Base-by-base conservation (phyloP, 108 stramenopile genomes). In the Conticribra guillardii region DNA sequence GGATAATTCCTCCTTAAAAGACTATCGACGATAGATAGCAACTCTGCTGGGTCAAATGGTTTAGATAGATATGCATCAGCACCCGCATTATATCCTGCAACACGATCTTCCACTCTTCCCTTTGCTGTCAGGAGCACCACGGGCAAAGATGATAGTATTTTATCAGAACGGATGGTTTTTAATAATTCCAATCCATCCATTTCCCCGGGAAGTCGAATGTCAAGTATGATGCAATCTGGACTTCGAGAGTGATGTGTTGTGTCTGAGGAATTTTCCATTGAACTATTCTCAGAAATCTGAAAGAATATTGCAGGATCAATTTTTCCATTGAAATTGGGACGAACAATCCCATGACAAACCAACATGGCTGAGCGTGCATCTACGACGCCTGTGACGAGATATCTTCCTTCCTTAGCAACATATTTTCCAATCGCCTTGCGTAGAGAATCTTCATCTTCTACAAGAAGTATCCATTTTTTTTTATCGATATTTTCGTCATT, bases 31-130 rank as follows among this genome's bases (percentile, higher is more conserved):
- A 96, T 83, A 9, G 82, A 81, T 9, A 94, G 32, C 28, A 96
- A 66, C 61, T 96, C 95, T 23, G 91, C 89, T 26, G 89, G 89
- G 66, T 93, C 84, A 64, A 96, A 92, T 24, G 95, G 95, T 71
- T 94, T 96, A 26, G 88, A 78, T 26, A 96, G 47, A 61, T 92
- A 96, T 15, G 87, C 92, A 85, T 93, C 91, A 9, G 91, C 89
- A 17, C 91, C 95, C 28, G 82, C 84, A 44, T 88, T 73, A 72
- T 85, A 96, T 44, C 91, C 95, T 24, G 63, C 67, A 62, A 94
- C 83, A 32, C 95, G 58, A 81, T 96, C 95, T 53, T 89, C 79
- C 9, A 78, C 78, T 74, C 79, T 78, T 7, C 84, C 89, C 64
- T 82, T 89, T 24, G 91, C 89, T 34, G 89, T 92, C 17, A 96